Percentiles rank a stretch among this genome's conserved stretches.
These are phyloP conservation scores for Westerdykella aurantiaca DNA, from an alignment of 2,329 filamentous ascomycete genomes.

Conservation along the genomic window DNA sequence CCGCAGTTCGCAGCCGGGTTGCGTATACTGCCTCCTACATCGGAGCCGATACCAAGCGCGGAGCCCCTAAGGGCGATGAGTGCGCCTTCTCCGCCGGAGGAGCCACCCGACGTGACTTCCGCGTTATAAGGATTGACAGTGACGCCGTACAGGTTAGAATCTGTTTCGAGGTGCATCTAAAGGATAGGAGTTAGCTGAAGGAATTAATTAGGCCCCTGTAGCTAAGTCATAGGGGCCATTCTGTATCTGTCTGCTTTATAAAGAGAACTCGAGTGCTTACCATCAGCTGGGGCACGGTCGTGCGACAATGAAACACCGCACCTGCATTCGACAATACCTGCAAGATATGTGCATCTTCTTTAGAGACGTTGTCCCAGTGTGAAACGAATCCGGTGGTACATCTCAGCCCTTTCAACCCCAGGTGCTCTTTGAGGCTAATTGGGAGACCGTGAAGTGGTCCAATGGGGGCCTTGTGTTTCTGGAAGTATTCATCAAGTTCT, in stretches of 20 bases:
- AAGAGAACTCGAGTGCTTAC: no score
- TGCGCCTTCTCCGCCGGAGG: constrained; percentile 54
- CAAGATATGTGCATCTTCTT: constrained; percentile 46
- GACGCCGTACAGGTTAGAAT: constrained; percentile 47
- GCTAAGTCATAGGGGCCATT: constrained; percentile 10
- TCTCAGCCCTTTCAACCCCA: constrained; percentile 46
- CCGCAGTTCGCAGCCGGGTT: constrained; percentile 28
- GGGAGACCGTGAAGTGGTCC: constrained; percentile 50
- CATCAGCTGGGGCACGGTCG: constrained; percentile 49
- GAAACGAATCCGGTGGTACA: constrained; percentile 47
- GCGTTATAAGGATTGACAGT: constrained; percentile 53
- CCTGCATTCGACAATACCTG: constrained; percentile 47
- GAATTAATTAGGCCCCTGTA: no score
- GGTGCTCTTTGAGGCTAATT: constrained; percentile 49
- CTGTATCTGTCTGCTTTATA: background rate
- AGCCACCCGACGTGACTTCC: constrained; percentile 48
- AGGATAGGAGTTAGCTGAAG: no score
- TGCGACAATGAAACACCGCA: constrained; percentile 49
- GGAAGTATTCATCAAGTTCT: constrained; percentile 39
- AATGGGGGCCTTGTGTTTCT: constrained; percentile 33
- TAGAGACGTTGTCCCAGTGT: constrained; percentile 43
- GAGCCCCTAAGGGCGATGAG: constrained; percentile 49
- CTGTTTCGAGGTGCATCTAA: constrained; percentile 49
- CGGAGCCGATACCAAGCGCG: constrained; percentile 45
- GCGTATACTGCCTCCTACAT: constrained; percentile 16